Evolutionary conservation across 768 basidiomycete genomes (phyloP), one percentile per base, ranked within the genome.

Genomic region (Lactarius sanguifluus): DNA sequence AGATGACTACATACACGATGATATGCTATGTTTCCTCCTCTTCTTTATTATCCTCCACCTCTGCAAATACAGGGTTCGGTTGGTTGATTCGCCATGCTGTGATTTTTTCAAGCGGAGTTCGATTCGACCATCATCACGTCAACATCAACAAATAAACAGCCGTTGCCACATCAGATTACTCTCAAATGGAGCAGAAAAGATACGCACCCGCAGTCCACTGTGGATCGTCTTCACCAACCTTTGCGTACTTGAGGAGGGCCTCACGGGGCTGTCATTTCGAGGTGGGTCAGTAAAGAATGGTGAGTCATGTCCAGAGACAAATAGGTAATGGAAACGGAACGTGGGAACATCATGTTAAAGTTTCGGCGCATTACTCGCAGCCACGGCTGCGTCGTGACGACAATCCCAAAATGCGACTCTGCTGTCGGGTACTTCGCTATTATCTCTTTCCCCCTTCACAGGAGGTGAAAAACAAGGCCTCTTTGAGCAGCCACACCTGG

Each of bases 201-300:
- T 60, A 81, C 90, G 80, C 75, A 94, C 94, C 94, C 80, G 76
- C 78, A 56, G 94, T 92, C 89, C 90, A 94, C 72, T 86, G 84
- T 61, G 91, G 93, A 75, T 96, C 89, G 67, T 83, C 79, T 54
- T 92, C 89, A 68, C 88, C 88, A 64, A 78, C 75, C 20, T 89
- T 79, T 40, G 97, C 97, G 72, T 95, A 98, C 78, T 88, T 94
- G 82, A 98, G 90, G 64, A 99, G 80, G 4, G 97, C 97, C 79
- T 97, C 96, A 68, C 97, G 90, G 52, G 97, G 97, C 96, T 98
- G 78, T 52, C 47, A 20, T 50, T 50, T 23, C 28, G 72, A 73
- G 8, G 15, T 15, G 9, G 23, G 54, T 68, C 55, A 47, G 36
- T 23, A 45, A 55, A 40, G 32, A 54, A 55, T 23, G 40, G 47